Conservation (phyloP, 2,329 filamentous ascomycete genomes). For the Cladorrhinum sp. region DNA sequence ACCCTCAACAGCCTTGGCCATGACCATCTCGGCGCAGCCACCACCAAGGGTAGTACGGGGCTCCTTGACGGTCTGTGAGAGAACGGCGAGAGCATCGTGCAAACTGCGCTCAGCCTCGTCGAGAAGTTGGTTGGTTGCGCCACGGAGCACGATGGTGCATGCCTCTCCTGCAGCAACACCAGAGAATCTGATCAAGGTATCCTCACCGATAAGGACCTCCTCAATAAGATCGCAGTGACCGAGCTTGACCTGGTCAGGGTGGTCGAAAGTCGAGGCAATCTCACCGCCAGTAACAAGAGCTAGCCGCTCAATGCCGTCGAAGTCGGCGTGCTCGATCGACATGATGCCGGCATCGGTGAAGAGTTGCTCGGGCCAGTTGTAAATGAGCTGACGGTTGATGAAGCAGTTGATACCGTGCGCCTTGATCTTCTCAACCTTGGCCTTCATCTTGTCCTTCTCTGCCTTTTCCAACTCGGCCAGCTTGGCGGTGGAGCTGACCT, state of each 20-base stretch:
- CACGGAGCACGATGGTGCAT: slow-evolving; percentile 93
- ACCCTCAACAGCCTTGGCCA: slow-evolving; percentile 96
- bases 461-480: slow-evolving; percentile 98
- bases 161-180: slow-evolving; percentile 90
- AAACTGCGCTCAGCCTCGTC: slow-evolving; percentile 95
- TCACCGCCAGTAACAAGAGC: slow-evolving; percentile 95
- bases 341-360: slow-evolving; percentile 97
- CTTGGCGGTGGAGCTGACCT: slow-evolving; percentile 94
- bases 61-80: slow-evolving; percentile 94
- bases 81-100: slow-evolving; percentile 91
- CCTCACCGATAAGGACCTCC: slow-evolving; percentile 97
- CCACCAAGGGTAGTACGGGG: slow-evolving; percentile 91
- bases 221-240: slow-evolving; percentile 94
- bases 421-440: slow-evolving; percentile 99
- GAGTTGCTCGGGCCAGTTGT: slow-evolving; percentile 99
- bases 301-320: slow-evolving; percentile 93
- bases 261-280: slow-evolving; percentile 96
- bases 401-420: slow-evolving; percentile 99
- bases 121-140: slow-evolving; percentile 92
- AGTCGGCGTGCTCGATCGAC: slow-evolving; percentile 98
- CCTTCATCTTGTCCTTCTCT: slow-evolving; percentile 98
- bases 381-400: slow-evolving; percentile 98
- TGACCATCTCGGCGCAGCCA: slow-evolving; percentile 96
- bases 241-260: slow-evolving; percentile 94
- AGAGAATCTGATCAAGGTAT: slow-evolving; percentile 95